Percentiles rank a stretch among this genome's conserved stretches.
These are phyloP conservation scores for Erysimum cheiranthoides DNA, from an alignment of 345 rosid genomes.

Conservation along the genomic window DNA sequence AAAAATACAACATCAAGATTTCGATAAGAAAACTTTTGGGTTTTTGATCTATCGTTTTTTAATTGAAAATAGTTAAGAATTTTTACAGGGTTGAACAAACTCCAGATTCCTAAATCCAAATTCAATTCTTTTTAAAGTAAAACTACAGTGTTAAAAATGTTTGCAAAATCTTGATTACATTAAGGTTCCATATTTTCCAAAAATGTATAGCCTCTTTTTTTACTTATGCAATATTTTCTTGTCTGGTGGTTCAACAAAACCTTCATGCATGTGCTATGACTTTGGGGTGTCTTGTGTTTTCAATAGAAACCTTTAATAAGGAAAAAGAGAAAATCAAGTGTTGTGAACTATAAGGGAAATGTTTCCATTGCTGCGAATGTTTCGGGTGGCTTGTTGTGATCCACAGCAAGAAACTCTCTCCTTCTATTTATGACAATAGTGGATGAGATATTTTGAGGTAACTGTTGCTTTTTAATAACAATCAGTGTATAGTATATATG, in stretches of 20 bases:
- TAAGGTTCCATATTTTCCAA: background rate
- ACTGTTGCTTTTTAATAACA: slow-evolving; percentile 5
- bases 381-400: slow-evolving; percentile 26
- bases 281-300: slow-evolving; percentile 18
- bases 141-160: background rate
- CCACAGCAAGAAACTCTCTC: slow-evolving; percentile 19
- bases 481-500: background rate
- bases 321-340: slow-evolving; percentile 25
- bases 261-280: slow-evolving; percentile 29
- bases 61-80: background rate
- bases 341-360: slow-evolving; percentile 27
- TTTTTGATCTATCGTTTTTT: background rate
- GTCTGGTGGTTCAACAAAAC: slow-evolving; percentile 26
- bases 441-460: slow-evolving; percentile 8
- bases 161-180: too few species aligned
- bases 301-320: background rate
- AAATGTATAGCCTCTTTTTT: background rate
- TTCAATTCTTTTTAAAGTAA: background rate
- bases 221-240: background rate
- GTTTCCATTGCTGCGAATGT: slow-evolving; percentile 25
- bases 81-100: too few species aligned
- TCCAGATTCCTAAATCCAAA: too few species aligned
- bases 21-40: background rate
- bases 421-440: slow-evolving; percentile 12
- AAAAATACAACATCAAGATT: slow-evolving; percentile 11